Evolutionary conservation across 441 rosid genomes (phyloP).

Genomic region (Melastoma candidum): DNA sequence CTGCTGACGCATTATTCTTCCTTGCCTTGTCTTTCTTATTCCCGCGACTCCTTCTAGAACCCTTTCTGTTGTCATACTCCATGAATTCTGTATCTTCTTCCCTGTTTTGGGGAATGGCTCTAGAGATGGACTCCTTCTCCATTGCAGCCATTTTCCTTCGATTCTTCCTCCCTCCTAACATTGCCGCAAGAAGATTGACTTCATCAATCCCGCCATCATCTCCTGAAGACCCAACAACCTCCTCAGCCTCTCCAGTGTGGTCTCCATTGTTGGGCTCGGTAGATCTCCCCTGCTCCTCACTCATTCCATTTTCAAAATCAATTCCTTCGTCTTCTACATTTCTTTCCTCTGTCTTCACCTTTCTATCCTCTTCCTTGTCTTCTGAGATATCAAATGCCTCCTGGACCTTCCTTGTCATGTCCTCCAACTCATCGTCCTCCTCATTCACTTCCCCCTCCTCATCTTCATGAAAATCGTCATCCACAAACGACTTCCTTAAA

Average conservation of each 20-base stretch:
- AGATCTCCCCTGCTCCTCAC: conserved; percentile 19
- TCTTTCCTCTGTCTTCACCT: no score
- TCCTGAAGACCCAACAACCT: conserved; percentile 10
- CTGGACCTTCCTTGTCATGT: conserved; percentile 39
- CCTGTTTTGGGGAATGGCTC: conserved; percentile 26
- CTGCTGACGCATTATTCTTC: conserved; percentile 22
- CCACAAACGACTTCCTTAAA: conserved; percentile 52
- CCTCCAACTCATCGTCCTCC: conserved; percentile 24
- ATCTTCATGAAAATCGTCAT: conserved; percentile 31
- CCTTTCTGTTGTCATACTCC: conserved; percentile 54
- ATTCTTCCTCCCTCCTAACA: conserved; percentile 48
- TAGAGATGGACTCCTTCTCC: conserved; percentile 17
- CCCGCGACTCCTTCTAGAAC: conserved; percentile 42
- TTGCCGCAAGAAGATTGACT: conserved; percentile 53
- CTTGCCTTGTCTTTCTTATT: conserved; percentile 47
- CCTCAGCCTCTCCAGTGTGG: conserved; percentile 6
- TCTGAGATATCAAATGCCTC: conserved; percentile 29
- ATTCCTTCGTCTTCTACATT: conserved; percentile 16
- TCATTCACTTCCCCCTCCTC: conserved; percentile 4
- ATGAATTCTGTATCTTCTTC: conserved; percentile 34
- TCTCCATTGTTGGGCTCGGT: conserved; percentile 1
- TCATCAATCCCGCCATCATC: conserved; percentile 29
- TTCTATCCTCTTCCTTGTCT: conserved; percentile 19
- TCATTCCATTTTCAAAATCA: conserved; percentile 22
- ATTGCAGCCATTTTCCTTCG: conserved; percentile 26